Evolutionary conservation across 148 eudicot species (phyloP).

Genomic region (Chenopodium berlandieri): DNA sequence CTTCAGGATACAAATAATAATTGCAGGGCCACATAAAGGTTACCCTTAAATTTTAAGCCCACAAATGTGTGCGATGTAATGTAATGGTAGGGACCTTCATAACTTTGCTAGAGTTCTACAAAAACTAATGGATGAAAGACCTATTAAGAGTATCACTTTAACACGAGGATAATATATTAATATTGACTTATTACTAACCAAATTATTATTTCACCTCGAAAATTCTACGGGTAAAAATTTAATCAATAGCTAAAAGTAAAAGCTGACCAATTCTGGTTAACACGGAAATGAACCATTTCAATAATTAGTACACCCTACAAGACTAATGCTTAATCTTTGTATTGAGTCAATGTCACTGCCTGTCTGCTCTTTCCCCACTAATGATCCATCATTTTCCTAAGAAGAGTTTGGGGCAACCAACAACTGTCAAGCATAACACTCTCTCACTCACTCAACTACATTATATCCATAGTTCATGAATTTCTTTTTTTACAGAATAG

Average conservation of each 20-base stretch:
- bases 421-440: slow-evolving; percentile 15
- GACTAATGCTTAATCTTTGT: slow-evolving; percentile 10
- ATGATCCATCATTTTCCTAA: slow-evolving; percentile 11
- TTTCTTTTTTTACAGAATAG: neutral
- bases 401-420: neutral
- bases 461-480: neutral
- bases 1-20: neutral
- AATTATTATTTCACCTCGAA: neutral
- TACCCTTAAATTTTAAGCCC: neutral
- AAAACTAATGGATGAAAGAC: neutral
- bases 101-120: neutral
- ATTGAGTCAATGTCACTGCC: slow-evolving; percentile 14
- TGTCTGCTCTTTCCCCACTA: slow-evolving; percentile 1
- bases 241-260: neutral
- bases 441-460: neutral
- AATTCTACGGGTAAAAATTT: neutral
- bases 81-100: neutral
- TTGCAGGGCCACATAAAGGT: neutral
- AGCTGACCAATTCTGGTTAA: neutral
- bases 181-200: neutral
- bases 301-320: neutral
- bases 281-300: neutral
- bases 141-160: neutral
- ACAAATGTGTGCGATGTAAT: neutral
- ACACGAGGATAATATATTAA: neutral